phyloP scores from a whole-genome alignment of 1,139 yeast species.

The Geotrichum histeridarum region DNA sequence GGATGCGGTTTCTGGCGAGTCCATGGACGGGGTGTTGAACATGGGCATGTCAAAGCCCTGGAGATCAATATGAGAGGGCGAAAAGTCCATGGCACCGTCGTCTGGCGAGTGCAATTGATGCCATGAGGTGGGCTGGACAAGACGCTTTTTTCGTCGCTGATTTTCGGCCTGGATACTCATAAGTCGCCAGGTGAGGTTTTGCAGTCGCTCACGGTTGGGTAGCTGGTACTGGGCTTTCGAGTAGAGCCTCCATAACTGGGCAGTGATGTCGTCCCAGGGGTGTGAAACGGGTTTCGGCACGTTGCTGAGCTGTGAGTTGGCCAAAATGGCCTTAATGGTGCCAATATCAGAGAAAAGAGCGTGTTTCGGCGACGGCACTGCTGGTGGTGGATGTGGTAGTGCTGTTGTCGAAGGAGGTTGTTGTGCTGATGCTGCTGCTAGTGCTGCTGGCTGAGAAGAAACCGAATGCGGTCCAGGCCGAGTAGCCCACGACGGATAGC shows the following conservation, averaged over 20 bases:
- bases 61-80: neutral
- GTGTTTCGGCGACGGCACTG: slow-evolving; percentile 3
- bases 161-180: slow-evolving; percentile 50
- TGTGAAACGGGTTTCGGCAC: slow-evolving; percentile 39
- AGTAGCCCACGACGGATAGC: slow-evolving; percentile 1
- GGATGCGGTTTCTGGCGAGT: slow-evolving; percentile 15
- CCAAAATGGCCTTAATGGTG: slow-evolving; percentile 11
- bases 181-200: slow-evolving; percentile 81
- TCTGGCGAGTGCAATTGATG: neutral
- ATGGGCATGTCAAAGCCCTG: slow-evolving; percentile 6
- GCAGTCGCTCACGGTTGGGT: slow-evolving; percentile 71
- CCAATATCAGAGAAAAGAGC: slow-evolving; percentile 6
- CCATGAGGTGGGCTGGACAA: slow-evolving; percentile 13
- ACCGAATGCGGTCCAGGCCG: neutral
- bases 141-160: slow-evolving; percentile 1
- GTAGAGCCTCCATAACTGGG: slow-evolving; percentile 75
- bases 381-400: neutral
- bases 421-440: too few species aligned
- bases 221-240: slow-evolving; percentile 70
- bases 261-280: slow-evolving; percentile 22
- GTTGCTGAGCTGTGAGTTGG: slow-evolving; percentile 50
- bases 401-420: too few species aligned
- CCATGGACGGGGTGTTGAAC: slow-evolving; percentile 3
- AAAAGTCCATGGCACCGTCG: neutral
- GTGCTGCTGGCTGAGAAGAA: neutral